These are phyloP conservation scores for Candida gorgasii DNA, from an alignment of 805 yeast species.

Conservation along the genomic window DNA sequence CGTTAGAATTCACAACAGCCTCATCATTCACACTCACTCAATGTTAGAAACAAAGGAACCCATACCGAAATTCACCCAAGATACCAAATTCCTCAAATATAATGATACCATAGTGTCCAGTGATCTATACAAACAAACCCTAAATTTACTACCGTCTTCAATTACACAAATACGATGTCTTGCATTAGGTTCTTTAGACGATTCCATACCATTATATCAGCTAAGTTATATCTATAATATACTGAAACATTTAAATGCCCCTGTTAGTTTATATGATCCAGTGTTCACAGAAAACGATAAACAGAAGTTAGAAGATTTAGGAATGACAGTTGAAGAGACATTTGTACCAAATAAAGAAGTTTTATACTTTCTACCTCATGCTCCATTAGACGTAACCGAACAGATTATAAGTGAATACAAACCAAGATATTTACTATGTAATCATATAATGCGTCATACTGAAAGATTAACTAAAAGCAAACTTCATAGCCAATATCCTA, in stretches of 20 bases:
- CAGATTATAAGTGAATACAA: conserved; percentile 27
- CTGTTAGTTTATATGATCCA: conserved; percentile 65
- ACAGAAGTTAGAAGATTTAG: conserved; percentile 21
- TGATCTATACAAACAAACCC: conserved; percentile 3
- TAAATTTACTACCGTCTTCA: background rate
- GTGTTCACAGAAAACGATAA: conserved; percentile 51
- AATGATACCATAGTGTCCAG: background rate
- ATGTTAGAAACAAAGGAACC: too few species aligned
- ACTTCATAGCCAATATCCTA: conserved; percentile 45
- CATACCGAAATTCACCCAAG: too few species aligned
- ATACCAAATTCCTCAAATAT: background rate
- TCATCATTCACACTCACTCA: too few species aligned
- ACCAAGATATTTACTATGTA: conserved; percentile 50
- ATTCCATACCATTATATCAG: conserved; percentile 64
- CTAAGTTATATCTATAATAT: conserved; percentile 57
- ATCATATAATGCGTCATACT: conserved; percentile 54
- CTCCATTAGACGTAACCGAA: conserved; percentile 58
- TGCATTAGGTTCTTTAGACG: conserved; percentile 71
- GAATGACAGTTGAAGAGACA: conserved; percentile 18
- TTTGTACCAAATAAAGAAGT: conserved; percentile 9
- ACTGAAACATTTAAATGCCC: conserved; percentile 13
- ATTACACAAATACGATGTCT: conserved; percentile 53
- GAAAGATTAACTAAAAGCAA: conserved; percentile 49
- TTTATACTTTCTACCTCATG: conserved; percentile 71
- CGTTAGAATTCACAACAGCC: too few species aligned